These are phyloP conservation scores for Epichloe glyceriae DNA, from an alignment of 2,329 filamentous ascomycete genomes.

Conservation along the genomic window DNA sequence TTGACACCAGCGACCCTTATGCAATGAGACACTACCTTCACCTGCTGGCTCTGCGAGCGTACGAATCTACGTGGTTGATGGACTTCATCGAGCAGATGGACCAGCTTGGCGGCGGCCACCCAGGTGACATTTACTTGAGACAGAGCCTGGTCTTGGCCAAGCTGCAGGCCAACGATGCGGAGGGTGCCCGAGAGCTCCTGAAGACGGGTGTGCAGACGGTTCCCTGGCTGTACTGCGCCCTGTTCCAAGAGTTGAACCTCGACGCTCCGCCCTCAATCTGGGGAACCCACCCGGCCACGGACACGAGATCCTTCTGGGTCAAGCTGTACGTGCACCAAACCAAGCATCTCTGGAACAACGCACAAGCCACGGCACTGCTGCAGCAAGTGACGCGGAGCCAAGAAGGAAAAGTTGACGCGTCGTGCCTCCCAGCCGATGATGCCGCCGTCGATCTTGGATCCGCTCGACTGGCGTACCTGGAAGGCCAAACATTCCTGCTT, in stretches of 20 bases:
- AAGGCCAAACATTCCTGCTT: conserved; percentile 60
- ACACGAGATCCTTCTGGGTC: conserved; percentile 52
- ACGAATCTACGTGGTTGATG: conserved; percentile 64
- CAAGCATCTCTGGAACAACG: conserved; percentile 77
- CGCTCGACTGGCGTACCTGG: conserved; percentile 66
- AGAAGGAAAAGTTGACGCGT: conserved; percentile 28
- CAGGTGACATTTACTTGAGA: conserved; percentile 50
- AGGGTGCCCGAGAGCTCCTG: conserved; percentile 52
- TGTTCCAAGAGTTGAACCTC: conserved; percentile 71
- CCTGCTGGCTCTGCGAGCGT: conserved; percentile 68
- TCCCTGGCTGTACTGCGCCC: conserved; percentile 71
- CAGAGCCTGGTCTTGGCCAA: conserved; percentile 69
- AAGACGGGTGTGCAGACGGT: conserved; percentile 54
- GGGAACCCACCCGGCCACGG: conserved; percentile 55
- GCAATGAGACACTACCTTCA: conserved; percentile 71
- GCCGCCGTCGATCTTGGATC: conserved; percentile 33
- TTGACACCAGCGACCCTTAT: conserved; percentile 73
- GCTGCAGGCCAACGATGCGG: conserved; percentile 53
- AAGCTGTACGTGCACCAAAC: conserved; percentile 64
- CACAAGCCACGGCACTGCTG: conserved; percentile 55
- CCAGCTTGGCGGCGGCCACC: conserved; percentile 16
- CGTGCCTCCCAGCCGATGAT: conserved; percentile 25
- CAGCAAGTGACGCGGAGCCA: conserved; percentile 52
- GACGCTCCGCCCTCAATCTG: conserved; percentile 71
- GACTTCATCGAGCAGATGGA: conserved; percentile 44